These are phyloP conservation scores for Pseudogymnoascus sp. DNA, from an alignment of 2,329 filamentous ascomycete species.

Conservation along the genomic window DNA sequence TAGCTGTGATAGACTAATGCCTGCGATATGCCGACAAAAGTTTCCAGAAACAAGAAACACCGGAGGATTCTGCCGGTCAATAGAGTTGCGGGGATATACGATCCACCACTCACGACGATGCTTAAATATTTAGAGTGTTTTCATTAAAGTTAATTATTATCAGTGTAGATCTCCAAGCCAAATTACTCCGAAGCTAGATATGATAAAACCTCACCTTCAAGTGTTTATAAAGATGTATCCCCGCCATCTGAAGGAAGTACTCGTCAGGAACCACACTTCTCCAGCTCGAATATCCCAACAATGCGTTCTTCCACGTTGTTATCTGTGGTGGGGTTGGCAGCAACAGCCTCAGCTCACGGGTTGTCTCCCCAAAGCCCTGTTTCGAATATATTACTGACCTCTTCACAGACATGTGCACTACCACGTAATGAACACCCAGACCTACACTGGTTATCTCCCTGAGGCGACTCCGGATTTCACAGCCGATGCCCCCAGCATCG, in stretches of 20 bases:
- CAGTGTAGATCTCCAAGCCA: background rate
- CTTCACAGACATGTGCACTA: background rate
- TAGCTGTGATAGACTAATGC: background rate
- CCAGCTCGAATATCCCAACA: background rate
- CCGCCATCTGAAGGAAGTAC: background rate
- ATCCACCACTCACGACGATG: background rate
- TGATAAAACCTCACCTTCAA: background rate
- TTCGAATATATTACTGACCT: background rate
- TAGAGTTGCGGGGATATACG: constrained; percentile 4
- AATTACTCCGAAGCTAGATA: constrained; percentile 5
- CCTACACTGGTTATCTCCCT: constrained; percentile 13
- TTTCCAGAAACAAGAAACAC: background rate
- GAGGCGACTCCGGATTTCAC: constrained; percentile 11
- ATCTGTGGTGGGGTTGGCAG: background rate
- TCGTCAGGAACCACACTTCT: background rate
- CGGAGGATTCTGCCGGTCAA: background rate
- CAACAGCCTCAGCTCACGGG: background rate
- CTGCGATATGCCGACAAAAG: background rate
- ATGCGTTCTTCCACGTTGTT: background rate
- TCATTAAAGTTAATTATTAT: constrained; percentile 1
- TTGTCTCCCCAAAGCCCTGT: background rate
- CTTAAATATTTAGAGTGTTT: background rate
- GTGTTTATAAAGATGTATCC: background rate
- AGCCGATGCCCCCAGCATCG: constrained; percentile 9
- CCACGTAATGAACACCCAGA: background rate